Conservation (phyloP, 2,329 filamentous ascomycete genomes). For the Colletotrichum sp. region DNA sequence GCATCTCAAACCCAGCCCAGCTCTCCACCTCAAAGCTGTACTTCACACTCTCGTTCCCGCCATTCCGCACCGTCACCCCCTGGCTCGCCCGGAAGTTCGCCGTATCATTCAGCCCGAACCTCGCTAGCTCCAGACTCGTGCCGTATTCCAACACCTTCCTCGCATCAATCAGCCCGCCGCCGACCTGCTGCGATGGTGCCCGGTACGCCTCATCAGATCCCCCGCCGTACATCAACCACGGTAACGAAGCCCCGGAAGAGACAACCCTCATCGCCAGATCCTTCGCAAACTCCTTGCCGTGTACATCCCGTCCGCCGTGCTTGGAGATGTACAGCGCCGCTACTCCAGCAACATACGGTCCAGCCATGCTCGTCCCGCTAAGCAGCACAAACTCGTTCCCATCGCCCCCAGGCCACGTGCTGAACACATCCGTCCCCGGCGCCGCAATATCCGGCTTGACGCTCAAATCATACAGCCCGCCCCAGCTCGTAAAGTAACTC, state of each 20-base stretch:
- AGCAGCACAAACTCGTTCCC: slow-evolving; percentile 40
- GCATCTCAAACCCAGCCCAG: slow-evolving; percentile 26
- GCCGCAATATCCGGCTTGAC: slow-evolving; percentile 49
- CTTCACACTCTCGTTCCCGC: neutral
- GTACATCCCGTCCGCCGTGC: slow-evolving; percentile 32
- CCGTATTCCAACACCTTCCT: slow-evolving; percentile 37
- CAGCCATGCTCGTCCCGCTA: slow-evolving; percentile 55
- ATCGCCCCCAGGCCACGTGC: slow-evolving; percentile 34
- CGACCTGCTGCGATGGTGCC: slow-evolving; percentile 43
- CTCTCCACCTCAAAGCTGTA: slow-evolving; percentile 15
- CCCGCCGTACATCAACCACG: slow-evolving; percentile 23
- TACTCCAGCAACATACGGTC: slow-evolving; percentile 49
- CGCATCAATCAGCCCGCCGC: slow-evolving; percentile 44
- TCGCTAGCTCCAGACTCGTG: slow-evolving; percentile 35
- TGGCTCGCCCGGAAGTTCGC: slow-evolving; percentile 33
- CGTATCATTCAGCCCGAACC: slow-evolving; percentile 47
- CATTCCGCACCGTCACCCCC: neutral
- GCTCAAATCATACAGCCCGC: slow-evolving; percentile 28
- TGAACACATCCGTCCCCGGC: slow-evolving; percentile 44
- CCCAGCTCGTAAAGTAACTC: slow-evolving; percentile 46
- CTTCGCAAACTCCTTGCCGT: slow-evolving; percentile 36
- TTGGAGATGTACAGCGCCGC: slow-evolving; percentile 39
- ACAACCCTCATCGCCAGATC: slow-evolving; percentile 37
- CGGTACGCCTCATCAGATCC: slow-evolving; percentile 9
- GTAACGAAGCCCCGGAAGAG: slow-evolving; percentile 25